Conservation (phyloP, 345 rosid genomes). For the Sisymbrium altissimum region DNA sequence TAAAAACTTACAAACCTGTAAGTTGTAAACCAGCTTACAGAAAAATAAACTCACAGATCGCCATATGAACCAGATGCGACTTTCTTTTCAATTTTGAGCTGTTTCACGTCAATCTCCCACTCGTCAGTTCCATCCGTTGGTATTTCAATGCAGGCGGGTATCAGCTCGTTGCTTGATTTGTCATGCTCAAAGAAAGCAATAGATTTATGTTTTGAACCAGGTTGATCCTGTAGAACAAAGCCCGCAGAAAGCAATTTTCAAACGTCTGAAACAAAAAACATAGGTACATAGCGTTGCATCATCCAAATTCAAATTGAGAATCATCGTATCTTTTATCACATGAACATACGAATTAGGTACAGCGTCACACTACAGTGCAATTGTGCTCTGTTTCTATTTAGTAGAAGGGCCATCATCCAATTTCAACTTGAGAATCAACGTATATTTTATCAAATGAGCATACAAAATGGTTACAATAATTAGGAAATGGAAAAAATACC, state of each 20-base stretch:
- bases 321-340: too few relatives aligned
- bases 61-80: slow-evolving; percentile 91
- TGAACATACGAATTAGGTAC: too few relatives aligned
- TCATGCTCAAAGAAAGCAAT: slow-evolving; percentile 43
- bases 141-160: slow-evolving; percentile 67
- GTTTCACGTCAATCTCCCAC: slow-evolving; percentile 86
- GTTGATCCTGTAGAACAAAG: slow-evolving; percentile 56
- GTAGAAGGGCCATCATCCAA: background rate
- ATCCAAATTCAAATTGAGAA: too few relatives aligned
- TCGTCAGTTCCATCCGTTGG: slow-evolving; percentile 89
- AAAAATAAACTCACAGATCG: slow-evolving; percentile 67
- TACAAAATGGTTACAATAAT: background rate
- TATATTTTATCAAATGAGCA: background rate
- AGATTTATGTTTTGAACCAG: slow-evolving; percentile 42
- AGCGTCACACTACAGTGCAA: background rate
- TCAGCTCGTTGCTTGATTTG: slow-evolving; percentile 41
- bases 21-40: slow-evolving; percentile 5
- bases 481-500: slow-evolving; percentile 46
- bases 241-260: slow-evolving; percentile 17
- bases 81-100: slow-evolving; percentile 65
- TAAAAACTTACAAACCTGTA: background rate
- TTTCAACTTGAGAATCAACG: background rate
- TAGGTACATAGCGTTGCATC: too few relatives aligned
- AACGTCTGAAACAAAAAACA: slow-evolving; percentile 6
- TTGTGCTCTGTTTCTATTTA: too few relatives aligned